A percentile compares a stretch with the other conserved stretches of the same genome.
These are phyloP conservation scores for Mikania micrantha DNA, from an alignment of 129 eudicot species.

Conservation along the genomic window DNA sequence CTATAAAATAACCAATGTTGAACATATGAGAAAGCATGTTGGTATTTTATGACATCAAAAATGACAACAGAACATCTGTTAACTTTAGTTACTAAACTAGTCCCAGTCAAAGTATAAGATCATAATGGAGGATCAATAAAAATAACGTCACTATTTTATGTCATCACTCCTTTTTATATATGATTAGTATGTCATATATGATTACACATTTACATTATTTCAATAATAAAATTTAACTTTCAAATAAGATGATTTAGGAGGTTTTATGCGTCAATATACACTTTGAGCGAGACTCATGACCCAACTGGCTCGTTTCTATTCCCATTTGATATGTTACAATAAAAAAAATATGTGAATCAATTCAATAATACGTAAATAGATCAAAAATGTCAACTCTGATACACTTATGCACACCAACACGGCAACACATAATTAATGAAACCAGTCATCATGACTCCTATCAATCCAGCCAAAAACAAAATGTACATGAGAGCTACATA, in stretches of 20 bases:
- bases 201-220: neutral
- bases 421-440: neutral
- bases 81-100: neutral
- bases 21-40: neutral
- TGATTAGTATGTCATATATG: neutral
- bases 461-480: neutral
- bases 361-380: neutral
- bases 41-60: neutral
- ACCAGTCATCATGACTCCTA: neutral
- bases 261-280: neutral
- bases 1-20: neutral
- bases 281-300: neutral
- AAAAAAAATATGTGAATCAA: neutral
- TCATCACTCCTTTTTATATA: neutral
- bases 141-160: neutral
- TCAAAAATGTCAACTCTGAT: neutral
- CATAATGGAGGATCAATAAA: neutral
- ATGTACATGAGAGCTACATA: conserved; percentile 4
- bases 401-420: neutral
- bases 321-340: neutral
- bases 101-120: neutral
- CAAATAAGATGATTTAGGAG: neutral
- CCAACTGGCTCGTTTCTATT: neutral
- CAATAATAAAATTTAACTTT: neutral
- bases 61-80: neutral